phyloP scores from a whole-genome alignment of 2,329 filamentous ascomycete genomes.

The Apiospora hydei region DNA sequence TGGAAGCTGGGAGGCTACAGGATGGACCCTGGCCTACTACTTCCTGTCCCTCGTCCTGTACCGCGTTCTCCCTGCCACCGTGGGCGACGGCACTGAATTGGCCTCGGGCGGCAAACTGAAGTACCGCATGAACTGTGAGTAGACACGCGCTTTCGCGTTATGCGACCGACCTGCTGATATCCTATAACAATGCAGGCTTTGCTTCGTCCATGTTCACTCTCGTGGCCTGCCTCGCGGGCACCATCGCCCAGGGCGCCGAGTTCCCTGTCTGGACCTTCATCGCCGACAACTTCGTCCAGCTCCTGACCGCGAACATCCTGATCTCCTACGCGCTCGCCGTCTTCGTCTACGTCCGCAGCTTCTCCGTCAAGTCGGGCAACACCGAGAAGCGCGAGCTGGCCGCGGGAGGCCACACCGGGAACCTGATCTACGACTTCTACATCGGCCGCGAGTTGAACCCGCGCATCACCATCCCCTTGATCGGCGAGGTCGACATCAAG shows the following conservation, averaged over 20 bases:
- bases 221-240: conserved; percentile 75
- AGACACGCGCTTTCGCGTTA: background rate
- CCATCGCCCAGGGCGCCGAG: conserved; percentile 76
- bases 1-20: conserved; percentile 71
- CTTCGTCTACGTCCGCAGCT: conserved; percentile 84
- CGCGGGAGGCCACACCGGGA: conserved; percentile 81
- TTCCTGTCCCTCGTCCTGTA: conserved; percentile 77
- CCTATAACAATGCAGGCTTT: conserved; percentile 63
- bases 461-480: conserved; percentile 76
- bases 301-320: conserved; percentile 83
- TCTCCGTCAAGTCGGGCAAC: conserved; percentile 80
- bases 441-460: conserved; percentile 96
- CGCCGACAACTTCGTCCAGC: conserved; percentile 86
- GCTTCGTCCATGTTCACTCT: conserved; percentile 77
- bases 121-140: conserved; percentile 80
- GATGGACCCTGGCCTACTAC: conserved; percentile 81
- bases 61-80: conserved; percentile 76
- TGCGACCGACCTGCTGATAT: background rate
- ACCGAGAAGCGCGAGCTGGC: conserved; percentile 78
- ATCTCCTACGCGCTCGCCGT: conserved; percentile 76
- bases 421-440: conserved; percentile 93
- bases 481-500: conserved; percentile 91
- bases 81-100: conserved; percentile 74
- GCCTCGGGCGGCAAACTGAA: conserved; percentile 75
- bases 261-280: conserved; percentile 94